A percentile compares a stretch with the other conserved stretches of the same genome.
These are phyloP conservation scores for Collybia nuda DNA, from an alignment of 768 basidiomycete species.

Conservation along the genomic window DNA sequence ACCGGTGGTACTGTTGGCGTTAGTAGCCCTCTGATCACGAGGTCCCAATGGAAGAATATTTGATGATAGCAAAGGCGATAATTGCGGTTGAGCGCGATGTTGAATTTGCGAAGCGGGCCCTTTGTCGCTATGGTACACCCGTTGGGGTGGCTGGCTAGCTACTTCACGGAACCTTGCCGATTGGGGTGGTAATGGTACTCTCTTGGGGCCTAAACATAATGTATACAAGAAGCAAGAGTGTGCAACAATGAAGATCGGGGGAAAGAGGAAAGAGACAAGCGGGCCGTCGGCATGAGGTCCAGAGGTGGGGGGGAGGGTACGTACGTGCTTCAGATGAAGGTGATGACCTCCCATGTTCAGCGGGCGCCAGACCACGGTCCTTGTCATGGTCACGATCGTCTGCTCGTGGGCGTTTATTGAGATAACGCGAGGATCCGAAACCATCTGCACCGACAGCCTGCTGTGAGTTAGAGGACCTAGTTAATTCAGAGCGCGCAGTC, in stretches of 20 bases:
- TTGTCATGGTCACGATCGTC: conserved; percentile 12
- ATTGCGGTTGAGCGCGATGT: conserved; percentile 1
- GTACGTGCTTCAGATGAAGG: conserved; percentile 27
- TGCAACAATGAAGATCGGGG: conserved; percentile 8
- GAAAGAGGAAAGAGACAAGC: conserved; percentile 9
- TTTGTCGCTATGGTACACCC: background rate
- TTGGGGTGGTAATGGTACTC: conserved; percentile 47
- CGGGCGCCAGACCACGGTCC: conserved; percentile 12
- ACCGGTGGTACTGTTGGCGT: background rate
- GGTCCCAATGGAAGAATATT: conserved; percentile 2
- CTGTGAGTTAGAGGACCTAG: conserved; percentile 4
- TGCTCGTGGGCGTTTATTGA: conserved; percentile 4
- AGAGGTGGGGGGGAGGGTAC: conserved; percentile 23
- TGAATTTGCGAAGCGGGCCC: background rate
- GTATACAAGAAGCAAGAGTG: conserved; percentile 7
- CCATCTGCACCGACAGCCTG: conserved; percentile 5
- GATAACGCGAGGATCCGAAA: conserved; percentile 4
- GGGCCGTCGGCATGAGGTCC: conserved; percentile 13
- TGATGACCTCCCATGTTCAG: conserved; percentile 6
- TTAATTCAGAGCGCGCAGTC: conserved; percentile 8
- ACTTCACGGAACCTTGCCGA: conserved; percentile 32
- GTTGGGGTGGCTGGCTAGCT: conserved; percentile 6
- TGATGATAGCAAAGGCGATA: background rate
- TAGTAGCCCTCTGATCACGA: conserved; percentile 3
- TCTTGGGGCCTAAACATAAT: conserved; percentile 31